phyloP scores from a whole-genome alignment of 73 alveolate species.

The Symbiodinium natans region DNA sequence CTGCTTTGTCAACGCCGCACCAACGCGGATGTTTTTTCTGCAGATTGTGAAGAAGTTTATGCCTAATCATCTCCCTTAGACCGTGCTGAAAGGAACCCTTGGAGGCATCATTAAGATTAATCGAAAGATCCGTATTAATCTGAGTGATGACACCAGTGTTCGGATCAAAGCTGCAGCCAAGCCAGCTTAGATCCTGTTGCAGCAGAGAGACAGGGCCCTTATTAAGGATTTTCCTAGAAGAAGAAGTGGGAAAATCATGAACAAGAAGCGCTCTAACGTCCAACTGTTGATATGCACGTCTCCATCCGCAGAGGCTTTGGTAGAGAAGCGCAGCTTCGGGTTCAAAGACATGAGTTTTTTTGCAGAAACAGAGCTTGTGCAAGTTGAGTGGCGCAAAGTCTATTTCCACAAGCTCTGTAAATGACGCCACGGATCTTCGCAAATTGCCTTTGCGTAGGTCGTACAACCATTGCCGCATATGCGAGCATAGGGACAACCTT shows the following conservation, averaged over 20 bases:
- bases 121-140: neutral
- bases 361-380: neutral
- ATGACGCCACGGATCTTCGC: neutral
- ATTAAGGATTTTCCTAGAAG: neutral
- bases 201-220: neutral
- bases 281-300: neutral
- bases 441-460: neutral
- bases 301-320: neutral
- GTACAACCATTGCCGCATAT: neutral
- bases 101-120: neutral
- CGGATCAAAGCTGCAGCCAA: neutral
- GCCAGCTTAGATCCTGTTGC: neutral
- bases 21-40: neutral
- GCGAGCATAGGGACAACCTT: neutral
- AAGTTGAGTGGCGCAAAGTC: neutral
- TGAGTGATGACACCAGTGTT: neutral
- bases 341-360: neutral
- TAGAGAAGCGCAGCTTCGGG: neutral
- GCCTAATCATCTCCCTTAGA: neutral
- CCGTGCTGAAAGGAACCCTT: neutral
- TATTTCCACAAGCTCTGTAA: neutral
- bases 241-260: too few species aligned
- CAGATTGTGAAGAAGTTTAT: neutral
- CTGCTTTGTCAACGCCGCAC: neutral
- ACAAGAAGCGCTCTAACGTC: neutral